Conservation (phyloP, 805 yeast genomes). For the Candida insectalens region DNA sequence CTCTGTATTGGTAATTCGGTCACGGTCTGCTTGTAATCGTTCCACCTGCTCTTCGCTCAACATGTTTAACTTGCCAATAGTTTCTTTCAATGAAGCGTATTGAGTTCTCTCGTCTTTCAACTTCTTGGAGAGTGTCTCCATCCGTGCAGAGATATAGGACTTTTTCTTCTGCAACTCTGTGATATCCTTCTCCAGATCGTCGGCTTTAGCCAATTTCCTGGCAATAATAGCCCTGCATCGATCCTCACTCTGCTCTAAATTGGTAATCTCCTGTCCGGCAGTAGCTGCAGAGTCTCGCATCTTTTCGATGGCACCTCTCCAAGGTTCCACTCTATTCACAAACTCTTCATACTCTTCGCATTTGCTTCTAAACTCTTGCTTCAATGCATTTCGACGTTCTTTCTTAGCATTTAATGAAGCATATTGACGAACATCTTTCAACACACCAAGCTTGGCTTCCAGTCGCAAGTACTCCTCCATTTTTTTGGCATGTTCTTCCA, state of each 20-base stretch:
- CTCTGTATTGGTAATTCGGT: constrained; percentile 15
- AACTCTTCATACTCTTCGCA: constrained; percentile 13
- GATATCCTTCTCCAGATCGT: constrained; percentile 16
- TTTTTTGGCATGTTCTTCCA: constrained; percentile 37
- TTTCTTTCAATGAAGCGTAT: constrained; percentile 6
- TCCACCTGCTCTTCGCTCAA: constrained; percentile 12
- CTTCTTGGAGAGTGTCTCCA: constrained; percentile 27
- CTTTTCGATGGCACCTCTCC: constrained; percentile 11
- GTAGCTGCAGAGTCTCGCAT: constrained; percentile 10
- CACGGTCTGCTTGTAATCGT: constrained; percentile 16
- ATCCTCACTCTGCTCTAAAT: constrained; percentile 6
- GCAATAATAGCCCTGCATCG: background rate
- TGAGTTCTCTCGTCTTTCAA: constrained; percentile 20
- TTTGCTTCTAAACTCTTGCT: constrained; percentile 6
- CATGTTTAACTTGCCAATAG: constrained; percentile 7
- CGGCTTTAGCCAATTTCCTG: constrained; percentile 4
- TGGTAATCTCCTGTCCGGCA: constrained; percentile 10
- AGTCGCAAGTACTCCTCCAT: constrained; percentile 36
- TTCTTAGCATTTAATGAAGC: constrained; percentile 26
- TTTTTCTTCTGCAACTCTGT: constrained; percentile 23
- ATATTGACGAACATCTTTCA: constrained; percentile 26
- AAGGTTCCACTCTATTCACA: constrained; percentile 1
- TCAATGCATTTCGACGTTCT: constrained; percentile 22
- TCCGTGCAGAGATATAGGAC: constrained; percentile 23
- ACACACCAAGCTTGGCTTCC: constrained; percentile 27